Base-by-base conservation (phyloP, 768 basidiomycete species). In the Mycena kentingensis region DNA sequence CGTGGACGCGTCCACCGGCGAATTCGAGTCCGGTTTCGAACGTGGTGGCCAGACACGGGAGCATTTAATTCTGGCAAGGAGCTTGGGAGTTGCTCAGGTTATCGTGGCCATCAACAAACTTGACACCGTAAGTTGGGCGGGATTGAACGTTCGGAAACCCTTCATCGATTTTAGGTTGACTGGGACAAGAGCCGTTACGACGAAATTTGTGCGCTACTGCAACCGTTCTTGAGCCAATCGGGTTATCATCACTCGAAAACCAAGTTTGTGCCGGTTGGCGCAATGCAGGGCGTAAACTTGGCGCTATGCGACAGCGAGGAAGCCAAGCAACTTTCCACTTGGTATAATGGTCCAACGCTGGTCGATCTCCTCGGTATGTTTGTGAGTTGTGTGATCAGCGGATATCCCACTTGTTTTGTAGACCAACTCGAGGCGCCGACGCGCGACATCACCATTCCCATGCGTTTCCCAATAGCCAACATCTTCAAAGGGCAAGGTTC, bases 21-120 rank as follows among this genome's bases (percentile, higher is more conserved):
- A 95, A 65, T 99, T 99, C 60, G 97, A 99, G 69, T 87, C 92
- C 21, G 96, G 96, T 3, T 99, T 98, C 63, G 88, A 91, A 29
- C 79, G 88, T 16, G 93, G 93, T 36, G 96, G 96, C 1, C 96
- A 99, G 72, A 99, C 94, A 27, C 78, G 94, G 50, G 96, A 99
- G 67, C 96, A 99, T 69, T 75, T 98, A 3, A 70, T 97, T 34
- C 83, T 99, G 19, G 93, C 95, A 26, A 76, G 96, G 46, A 95
- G 93, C 69, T 76, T 99, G 10, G 96, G 96, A 19, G 93, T 98
- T 21, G 80, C 85, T 24, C 93, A 97, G 64, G 82, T 98, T 18
- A 80, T 98, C 19, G 87, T 96, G 15, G 94, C 94, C 0, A 78
- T 99, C 52, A 99, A 98, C 74, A 99, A 99, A 71, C 73, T 99